Conservation (phyloP, 257 asterid genomes). For the Solanum neorickii region DNA sequence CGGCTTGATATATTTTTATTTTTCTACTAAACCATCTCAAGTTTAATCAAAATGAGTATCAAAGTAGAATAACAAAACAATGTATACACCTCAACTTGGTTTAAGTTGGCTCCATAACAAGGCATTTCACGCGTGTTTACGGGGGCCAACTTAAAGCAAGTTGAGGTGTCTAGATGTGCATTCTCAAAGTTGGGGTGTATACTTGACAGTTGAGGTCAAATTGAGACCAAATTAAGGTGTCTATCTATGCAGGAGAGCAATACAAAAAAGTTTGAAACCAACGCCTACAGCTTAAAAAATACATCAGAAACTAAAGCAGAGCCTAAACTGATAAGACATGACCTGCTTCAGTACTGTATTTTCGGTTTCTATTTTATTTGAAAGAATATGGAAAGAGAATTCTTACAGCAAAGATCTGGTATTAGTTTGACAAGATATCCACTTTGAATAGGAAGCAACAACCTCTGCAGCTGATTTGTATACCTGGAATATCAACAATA, state of each 20-base stretch:
- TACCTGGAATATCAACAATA: constrained; percentile 35
- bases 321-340: background rate
- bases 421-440: constrained; percentile 50
- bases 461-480: constrained; percentile 76
- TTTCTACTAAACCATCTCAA: background rate
- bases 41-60: background rate
- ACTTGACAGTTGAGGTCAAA: background rate
- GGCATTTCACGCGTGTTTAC: background rate
- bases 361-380: background rate
- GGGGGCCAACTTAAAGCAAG: background rate
- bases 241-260: background rate
- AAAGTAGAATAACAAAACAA: background rate
- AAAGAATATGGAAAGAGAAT: constrained; percentile 4
- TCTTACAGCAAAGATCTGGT: constrained; percentile 60
- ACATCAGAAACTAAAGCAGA: background rate
- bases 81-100: background rate
- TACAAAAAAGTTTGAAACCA: background rate
- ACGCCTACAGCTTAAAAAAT: background rate
- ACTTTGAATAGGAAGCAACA: constrained; percentile 70
- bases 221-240: background rate
- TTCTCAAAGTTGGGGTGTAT: background rate
- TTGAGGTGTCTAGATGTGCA: background rate
- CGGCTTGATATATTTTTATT: background rate
- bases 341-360: background rate
- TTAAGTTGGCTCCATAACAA: background rate